Evolutionary conservation across 2,329 filamentous ascomycete genomes (phyloP).

Genomic region (Lasiodiplodia sp.): DNA sequence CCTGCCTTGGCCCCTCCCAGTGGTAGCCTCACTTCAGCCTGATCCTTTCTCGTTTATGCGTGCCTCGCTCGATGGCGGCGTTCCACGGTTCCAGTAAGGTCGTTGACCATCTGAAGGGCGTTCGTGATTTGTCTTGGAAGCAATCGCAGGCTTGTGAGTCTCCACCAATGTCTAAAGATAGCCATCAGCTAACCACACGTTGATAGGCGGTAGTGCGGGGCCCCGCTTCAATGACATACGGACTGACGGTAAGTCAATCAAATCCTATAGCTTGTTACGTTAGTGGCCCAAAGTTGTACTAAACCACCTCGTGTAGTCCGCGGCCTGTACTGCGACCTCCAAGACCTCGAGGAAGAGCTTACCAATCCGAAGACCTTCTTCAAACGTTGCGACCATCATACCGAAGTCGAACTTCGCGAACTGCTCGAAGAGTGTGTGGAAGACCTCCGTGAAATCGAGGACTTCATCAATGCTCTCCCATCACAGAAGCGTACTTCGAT

Average conservation of each 20-base stretch:
- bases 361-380: slow-evolving; percentile 8
- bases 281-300: neutral
- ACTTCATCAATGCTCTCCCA: neutral
- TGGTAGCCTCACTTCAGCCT: slow-evolving; percentile 21
- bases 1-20: slow-evolving; percentile 3
- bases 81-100: slow-evolving; percentile 2
- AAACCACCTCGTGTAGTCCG: neutral
- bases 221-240: neutral
- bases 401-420: slow-evolving; percentile 17
- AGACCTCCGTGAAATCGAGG: slow-evolving; percentile 2
- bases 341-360: neutral
- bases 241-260: neutral
- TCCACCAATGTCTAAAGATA: neutral
- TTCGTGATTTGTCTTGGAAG: slow-evolving; percentile 11
- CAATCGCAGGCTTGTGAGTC: slow-evolving; percentile 4
- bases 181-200: neutral
- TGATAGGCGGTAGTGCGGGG: neutral
- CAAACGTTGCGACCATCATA: slow-evolving; percentile 13
- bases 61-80: slow-evolving; percentile 10
- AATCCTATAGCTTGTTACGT: neutral
- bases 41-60: neutral
- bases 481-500: neutral
- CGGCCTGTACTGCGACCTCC: neutral
- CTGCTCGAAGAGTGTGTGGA: slow-evolving; percentile 13
- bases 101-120: slow-evolving; percentile 2